phyloP scores from a whole-genome alignment of 768 basidiomycete species.

The Kwoniella shandongensis region DNA sequence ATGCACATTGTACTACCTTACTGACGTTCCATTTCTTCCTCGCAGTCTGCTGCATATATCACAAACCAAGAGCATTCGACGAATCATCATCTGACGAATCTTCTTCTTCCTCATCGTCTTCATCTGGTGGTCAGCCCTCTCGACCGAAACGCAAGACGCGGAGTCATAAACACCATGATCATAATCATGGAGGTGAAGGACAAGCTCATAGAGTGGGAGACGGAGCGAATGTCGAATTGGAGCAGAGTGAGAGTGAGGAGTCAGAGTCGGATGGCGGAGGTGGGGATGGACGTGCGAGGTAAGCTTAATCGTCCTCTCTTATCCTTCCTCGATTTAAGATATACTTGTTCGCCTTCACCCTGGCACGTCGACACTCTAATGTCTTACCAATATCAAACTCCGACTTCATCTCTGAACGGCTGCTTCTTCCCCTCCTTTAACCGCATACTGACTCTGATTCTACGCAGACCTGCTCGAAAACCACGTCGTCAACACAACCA shows the following conservation, averaged over 20 bases:
- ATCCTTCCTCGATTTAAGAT: too few species aligned
- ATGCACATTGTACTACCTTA: too few species aligned
- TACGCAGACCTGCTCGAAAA: constrained; percentile 9
- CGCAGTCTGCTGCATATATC: constrained; percentile 94
- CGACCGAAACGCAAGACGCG: neutral
- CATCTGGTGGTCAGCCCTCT: neutral
- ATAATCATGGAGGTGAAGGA: neutral
- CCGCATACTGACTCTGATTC: too few species aligned
- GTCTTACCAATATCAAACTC: too few species aligned
- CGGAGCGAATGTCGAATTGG: constrained; percentile 46
- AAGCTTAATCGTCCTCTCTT: constrained; percentile 1
- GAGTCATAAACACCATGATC: neutral
- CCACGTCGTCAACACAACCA: constrained; percentile 15
- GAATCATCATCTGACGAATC: constrained; percentile 54
- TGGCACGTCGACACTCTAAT: too few species aligned
- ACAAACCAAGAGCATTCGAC: constrained; percentile 58
- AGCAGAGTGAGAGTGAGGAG: constrained; percentile 24
- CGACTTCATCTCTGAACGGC: too few species aligned
- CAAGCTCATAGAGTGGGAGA: constrained; percentile 5
- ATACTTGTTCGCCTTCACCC: too few species aligned
- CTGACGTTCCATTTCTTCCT: neutral
- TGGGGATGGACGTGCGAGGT: constrained; percentile 21
- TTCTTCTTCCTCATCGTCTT: constrained; percentile 60
- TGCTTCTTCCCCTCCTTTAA: too few species aligned
- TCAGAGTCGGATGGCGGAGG: constrained; percentile 37